phyloP scores from a whole-genome alignment of 2,329 filamentous ascomycete species.

The Alternaria brassicae region DNA sequence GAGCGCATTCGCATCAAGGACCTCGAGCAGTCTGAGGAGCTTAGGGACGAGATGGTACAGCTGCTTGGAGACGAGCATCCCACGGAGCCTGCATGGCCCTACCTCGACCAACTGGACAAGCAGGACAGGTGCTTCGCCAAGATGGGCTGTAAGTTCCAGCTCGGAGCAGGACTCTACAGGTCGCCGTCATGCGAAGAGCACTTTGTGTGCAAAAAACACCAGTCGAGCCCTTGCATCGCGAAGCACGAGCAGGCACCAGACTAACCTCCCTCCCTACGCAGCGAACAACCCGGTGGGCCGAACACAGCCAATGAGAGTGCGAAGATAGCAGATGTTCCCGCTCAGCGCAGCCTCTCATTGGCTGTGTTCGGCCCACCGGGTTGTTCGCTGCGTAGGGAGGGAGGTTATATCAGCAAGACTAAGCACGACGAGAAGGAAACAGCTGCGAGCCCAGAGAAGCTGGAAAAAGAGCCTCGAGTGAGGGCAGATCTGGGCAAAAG shows the following conservation, averaged over 20 bases:
- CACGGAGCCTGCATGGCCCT: constrained; percentile 1
- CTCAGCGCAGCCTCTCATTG: no score
- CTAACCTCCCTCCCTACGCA: no score
- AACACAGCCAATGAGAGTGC: no score
- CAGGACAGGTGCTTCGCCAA: neutral
- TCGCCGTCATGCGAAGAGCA: constrained; percentile 2
- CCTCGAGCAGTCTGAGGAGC: constrained; percentile 1
- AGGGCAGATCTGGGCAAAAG: neutral
- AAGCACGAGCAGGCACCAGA: neutral
- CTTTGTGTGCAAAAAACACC: neutral
- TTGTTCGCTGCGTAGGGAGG: no score
- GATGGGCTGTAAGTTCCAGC: constrained; percentile 1
- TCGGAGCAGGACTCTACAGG: constrained; percentile 3
- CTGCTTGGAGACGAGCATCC: constrained; percentile 1
- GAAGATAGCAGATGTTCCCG: no score
- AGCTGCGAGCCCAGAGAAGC: neutral
- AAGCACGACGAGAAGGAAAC: neutral
- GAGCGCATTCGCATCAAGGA: constrained; percentile 6
- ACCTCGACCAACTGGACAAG: constrained; percentile 2
- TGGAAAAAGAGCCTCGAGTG: neutral
- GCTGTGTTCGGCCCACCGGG: no score
- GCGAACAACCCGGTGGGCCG: no score
- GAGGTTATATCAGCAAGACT: neutral
- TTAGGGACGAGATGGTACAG: constrained; percentile 2
- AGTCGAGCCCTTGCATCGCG: neutral